Conservation (phyloP, 2,329 filamentous ascomycete species). For the Aspergillus pseudoviridinutans region DNA sequence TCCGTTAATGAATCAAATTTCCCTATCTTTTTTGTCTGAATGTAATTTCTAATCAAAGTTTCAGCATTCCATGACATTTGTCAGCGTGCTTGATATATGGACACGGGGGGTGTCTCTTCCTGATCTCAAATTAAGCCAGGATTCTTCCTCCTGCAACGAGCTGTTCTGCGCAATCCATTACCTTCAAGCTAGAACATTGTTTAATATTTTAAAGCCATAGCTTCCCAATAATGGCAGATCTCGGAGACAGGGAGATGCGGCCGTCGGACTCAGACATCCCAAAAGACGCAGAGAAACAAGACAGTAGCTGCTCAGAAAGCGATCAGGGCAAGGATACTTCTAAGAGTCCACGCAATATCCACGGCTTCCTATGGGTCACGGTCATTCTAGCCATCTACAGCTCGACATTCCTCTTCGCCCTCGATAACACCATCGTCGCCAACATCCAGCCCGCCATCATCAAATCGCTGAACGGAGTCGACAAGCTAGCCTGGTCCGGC, state of each 20-base stretch:
- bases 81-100: neutral
- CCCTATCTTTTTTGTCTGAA: neutral
- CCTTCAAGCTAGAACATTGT: neutral
- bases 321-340: neutral
- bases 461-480: conserved; percentile 3
- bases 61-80: neutral
- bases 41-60: neutral
- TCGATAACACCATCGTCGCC: conserved; percentile 13
- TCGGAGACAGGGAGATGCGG: neutral
- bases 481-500: conserved; percentile 6
- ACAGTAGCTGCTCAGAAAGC: neutral
- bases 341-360: conserved; percentile 1
- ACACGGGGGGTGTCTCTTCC: neutral
- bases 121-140: neutral
- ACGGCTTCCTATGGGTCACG: conserved; percentile 3
- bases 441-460: conserved; percentile 11
- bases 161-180: neutral
- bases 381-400: conserved; percentile 6
- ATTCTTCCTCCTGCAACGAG: neutral
- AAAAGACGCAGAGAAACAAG: conserved; percentile 1
- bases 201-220: too few species aligned
- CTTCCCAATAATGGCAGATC: neutral
- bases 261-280: neutral
- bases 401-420: conserved; percentile 6
- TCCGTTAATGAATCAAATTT: neutral